A percentile compares a stretch with the other conserved stretches of the same genome.
Evolutionary conservation across 148 eudicot genomes (phyloP).

Genomic region (Pharnaceum exiguum): DNA sequence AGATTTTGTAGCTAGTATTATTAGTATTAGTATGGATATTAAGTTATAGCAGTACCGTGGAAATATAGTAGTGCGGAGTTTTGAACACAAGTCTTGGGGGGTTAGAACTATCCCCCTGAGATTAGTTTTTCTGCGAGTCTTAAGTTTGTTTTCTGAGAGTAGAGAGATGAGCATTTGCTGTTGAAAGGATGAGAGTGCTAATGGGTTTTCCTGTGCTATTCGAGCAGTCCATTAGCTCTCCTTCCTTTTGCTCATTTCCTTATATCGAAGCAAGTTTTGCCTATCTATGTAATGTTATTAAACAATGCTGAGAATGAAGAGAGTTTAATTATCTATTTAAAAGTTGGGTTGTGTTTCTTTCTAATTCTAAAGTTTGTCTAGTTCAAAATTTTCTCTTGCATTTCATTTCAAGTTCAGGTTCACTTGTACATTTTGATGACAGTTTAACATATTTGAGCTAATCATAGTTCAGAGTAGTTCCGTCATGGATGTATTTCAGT

Average conservation of each 20-base stretch:
- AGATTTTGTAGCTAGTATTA: slow-evolving; percentile 71
- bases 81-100: slow-evolving; percentile 21
- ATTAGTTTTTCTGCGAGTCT: slow-evolving; percentile 26
- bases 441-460: too few species aligned
- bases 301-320: too few species aligned
- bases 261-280: too few species aligned
- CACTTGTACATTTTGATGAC: too few species aligned
- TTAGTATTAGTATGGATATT: slow-evolving; percentile 9
- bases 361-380: too few species aligned
- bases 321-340: too few species aligned
- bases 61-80: slow-evolving; percentile 19
- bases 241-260: slow-evolving; percentile 9
- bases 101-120: slow-evolving; percentile 17
- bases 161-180: slow-evolving; percentile 2
- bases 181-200: slow-evolving; percentile 14
- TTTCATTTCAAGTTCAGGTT: too few species aligned
- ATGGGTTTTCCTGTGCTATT: slow-evolving; percentile 77
- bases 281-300: too few species aligned
- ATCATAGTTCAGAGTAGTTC: too few species aligned
- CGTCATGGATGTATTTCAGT: too few species aligned
- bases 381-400: too few species aligned
- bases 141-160: slow-evolving; percentile 3
- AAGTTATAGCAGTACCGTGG: not conserved
- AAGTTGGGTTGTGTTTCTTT: too few species aligned
- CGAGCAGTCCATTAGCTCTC: slow-evolving; percentile 56